These are phyloP conservation scores for Microsporum ferrugineum DNA, from an alignment of 2,329 filamentous ascomycete genomes.

Conservation along the genomic window DNA sequence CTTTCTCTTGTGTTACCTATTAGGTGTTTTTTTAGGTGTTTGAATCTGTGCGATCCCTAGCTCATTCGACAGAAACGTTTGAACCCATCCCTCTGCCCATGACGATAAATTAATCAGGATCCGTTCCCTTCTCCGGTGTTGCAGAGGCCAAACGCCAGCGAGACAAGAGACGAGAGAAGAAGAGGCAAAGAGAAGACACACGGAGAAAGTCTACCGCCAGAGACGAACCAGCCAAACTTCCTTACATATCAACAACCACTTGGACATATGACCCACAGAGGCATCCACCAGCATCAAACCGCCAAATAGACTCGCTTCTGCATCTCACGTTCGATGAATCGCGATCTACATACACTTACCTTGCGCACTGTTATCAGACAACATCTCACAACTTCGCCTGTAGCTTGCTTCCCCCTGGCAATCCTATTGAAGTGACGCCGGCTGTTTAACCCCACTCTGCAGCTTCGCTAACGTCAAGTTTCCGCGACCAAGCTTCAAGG, in stretches of 20 bases:
- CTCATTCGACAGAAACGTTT: constrained; percentile 8
- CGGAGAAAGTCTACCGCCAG: not conserved
- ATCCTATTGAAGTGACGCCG: constrained; percentile 1
- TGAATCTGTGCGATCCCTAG: constrained; percentile 4
- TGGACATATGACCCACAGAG: not conserved
- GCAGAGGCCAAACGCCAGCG: not conserved
- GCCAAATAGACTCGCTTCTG: constrained; percentile 4
- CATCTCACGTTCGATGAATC: constrained; percentile 4
- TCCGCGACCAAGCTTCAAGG: constrained; percentile 6
- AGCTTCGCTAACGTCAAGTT: constrained; percentile 5
- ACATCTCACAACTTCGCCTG: not conserved
- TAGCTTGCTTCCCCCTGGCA: constrained; percentile 4
- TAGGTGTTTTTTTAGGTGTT: constrained; percentile 1
- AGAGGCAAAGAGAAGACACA: not conserved
- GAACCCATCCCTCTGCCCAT: not conserved
- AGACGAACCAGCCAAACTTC: not conserved
- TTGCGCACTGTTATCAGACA: constrained; percentile 3
- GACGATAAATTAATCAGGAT: constrained; percentile 5
- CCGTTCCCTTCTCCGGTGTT: constrained; percentile 2
- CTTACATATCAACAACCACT: constrained; percentile 3
- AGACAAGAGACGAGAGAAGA: not conserved
- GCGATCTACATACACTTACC: constrained; percentile 1
- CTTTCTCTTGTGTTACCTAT: constrained; percentile 9
- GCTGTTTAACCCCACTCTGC: constrained; percentile 5
- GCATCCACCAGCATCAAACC: constrained; percentile 1